A percentile compares a stretch with the other conserved stretches of the same genome.
Evolutionary conservation across 139 green algal species (phyloP).

Genomic region (Nannochloris sp.): DNA sequence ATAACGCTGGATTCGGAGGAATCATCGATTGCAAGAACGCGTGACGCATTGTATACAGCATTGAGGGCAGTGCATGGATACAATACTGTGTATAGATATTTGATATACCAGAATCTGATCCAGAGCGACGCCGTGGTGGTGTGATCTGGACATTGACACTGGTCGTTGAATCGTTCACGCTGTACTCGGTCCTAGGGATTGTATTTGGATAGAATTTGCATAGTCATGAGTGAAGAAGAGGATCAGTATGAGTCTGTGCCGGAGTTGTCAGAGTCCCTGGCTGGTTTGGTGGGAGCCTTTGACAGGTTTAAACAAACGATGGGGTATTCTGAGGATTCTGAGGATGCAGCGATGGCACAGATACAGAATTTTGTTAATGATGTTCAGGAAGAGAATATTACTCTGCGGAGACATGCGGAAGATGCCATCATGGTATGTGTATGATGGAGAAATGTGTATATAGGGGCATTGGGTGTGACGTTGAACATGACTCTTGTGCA

Average conservation of each 20-base stretch:
- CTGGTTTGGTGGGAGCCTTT: slow-evolving; percentile 19
- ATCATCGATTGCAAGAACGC: too few relatives aligned
- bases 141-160: too few relatives aligned
- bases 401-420: slow-evolving; percentile 17
- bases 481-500: neutral
- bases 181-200: too few relatives aligned
- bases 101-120: too few relatives aligned
- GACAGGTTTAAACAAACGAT: slow-evolving; percentile 26
- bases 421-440: slow-evolving; percentile 23
- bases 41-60: too few relatives aligned
- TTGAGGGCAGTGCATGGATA: too few relatives aligned
- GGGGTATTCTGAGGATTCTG: slow-evolving; percentile 12
- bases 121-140: too few relatives aligned
- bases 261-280: slow-evolving; percentile 15
- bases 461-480: neutral
- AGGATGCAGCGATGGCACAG: slow-evolving; percentile 6
- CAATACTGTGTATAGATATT: too few relatives aligned
- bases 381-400: slow-evolving; percentile 23
- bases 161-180: too few relatives aligned
- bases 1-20: too few relatives aligned
- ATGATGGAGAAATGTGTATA: neutral
- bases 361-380: slow-evolving; percentile 16
- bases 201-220: neutral
- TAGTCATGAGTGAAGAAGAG: neutral
- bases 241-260: neutral